These are phyloP conservation scores for Penicillium atrosanguineum DNA, from an alignment of 495 filamentous ascomycete species.

Conservation along the genomic window DNA sequence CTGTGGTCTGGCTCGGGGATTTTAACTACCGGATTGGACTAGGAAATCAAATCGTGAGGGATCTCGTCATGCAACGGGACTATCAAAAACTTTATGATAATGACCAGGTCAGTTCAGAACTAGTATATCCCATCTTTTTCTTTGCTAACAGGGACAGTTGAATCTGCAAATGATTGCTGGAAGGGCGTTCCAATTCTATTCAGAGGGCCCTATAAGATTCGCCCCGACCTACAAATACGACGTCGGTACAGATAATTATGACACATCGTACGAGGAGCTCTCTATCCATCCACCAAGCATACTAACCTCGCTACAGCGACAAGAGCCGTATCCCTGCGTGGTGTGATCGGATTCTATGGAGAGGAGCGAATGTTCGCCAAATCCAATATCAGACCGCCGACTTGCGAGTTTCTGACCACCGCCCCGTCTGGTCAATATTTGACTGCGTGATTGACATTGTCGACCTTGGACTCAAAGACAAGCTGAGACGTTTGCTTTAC, in stretches of 20 bases:
- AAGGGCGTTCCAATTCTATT: constrained; percentile 84
- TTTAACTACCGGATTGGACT: constrained; percentile 98
- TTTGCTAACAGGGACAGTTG: constrained; percentile 50
- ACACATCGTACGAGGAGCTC: constrained; percentile 70
- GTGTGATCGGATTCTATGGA: constrained; percentile 90
- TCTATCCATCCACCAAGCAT: background rate
- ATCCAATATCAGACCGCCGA: constrained; percentile 74
- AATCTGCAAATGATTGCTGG: constrained; percentile 96
- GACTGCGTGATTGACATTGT: constrained; percentile 76
- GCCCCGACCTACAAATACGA: constrained; percentile 96
- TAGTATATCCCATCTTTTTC: background rate
- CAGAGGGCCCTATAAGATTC: constrained; percentile 80
- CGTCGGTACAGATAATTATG: constrained; percentile 79
- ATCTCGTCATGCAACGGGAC: constrained; percentile 66
- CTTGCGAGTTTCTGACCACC: constrained; percentile 86
- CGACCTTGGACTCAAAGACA: constrained; percentile 68
- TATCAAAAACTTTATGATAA: constrained; percentile 83
- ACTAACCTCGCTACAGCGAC: constrained; percentile 52
- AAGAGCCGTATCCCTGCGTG: constrained; percentile 94
- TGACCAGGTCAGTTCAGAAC: constrained; percentile 64
- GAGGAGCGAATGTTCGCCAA: constrained; percentile 79
- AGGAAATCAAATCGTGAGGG: constrained; percentile 72
- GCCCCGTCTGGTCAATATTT: constrained; percentile 88
- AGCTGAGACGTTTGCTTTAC: constrained; percentile 70
- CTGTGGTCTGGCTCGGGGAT: constrained; percentile 95